Percentiles rank a stretch among this genome's conserved stretches.
These are phyloP conservation scores for Aspergillus chevalieri DNA, from an alignment of 2,329 filamentous ascomycete species.

Conservation along the genomic window DNA sequence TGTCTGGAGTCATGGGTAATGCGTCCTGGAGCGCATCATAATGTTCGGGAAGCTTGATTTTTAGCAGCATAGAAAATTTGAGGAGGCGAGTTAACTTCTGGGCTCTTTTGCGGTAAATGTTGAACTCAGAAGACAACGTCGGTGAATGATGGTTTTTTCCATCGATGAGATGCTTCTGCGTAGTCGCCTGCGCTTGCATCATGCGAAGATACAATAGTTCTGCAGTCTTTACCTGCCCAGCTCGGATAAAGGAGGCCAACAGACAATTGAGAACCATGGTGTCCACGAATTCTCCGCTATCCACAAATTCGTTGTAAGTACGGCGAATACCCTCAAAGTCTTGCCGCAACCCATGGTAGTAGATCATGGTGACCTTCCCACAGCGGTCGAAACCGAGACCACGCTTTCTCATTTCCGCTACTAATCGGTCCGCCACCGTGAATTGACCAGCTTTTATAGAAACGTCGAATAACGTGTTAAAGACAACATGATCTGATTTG, in stretches of 20 bases:
- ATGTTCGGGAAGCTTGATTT: constrained; percentile 47
- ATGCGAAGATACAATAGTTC: constrained; percentile 78
- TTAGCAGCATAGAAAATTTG: constrained; percentile 37
- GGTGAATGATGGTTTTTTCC: constrained; percentile 11
- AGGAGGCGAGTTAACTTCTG: constrained; percentile 46
- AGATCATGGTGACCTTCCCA: constrained; percentile 75
- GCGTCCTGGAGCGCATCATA: constrained; percentile 59
- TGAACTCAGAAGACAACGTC: constrained; percentile 29
- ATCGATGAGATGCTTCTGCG: constrained; percentile 26
- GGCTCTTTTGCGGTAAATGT: constrained; percentile 28
- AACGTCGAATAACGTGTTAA: constrained; percentile 87
- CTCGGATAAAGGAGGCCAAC: constrained; percentile 68
- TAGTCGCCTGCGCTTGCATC: constrained; percentile 55
- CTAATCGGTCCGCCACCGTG: constrained; percentile 73
- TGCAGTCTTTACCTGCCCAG: constrained; percentile 69
- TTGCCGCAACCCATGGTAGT: constrained; percentile 69
- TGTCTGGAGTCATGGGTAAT: constrained; percentile 64
- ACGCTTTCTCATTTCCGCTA: constrained; percentile 70
- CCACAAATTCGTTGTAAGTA: constrained; percentile 77
- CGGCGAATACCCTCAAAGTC: constrained; percentile 69
- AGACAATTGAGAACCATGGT: constrained; percentile 81
- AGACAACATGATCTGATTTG: constrained; percentile 68
- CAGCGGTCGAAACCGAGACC: constrained; percentile 66
- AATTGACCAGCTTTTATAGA: constrained; percentile 83
- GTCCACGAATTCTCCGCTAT: constrained; percentile 80